Conservation (phyloP, 1,139 yeast species). For the Diutina siamensis region DNA sequence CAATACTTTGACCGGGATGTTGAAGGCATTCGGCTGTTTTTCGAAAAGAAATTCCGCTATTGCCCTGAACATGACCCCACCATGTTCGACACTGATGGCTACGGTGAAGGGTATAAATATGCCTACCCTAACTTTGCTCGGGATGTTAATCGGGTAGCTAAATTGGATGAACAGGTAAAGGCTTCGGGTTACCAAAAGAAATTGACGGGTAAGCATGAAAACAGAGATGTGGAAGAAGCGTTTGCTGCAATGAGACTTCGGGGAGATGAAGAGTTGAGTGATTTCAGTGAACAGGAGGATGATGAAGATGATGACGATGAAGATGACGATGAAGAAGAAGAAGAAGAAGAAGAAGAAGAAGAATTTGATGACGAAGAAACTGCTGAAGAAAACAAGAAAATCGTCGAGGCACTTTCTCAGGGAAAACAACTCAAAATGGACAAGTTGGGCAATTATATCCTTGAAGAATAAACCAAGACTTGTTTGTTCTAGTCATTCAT, state of each 20-base stretch:
- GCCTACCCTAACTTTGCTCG: constrained; percentile 73
- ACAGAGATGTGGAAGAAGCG: constrained; percentile 64
- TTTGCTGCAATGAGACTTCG: constrained; percentile 49
- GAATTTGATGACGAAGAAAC: constrained; percentile 18
- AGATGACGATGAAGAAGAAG: constrained; percentile 18
- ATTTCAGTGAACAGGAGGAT: constrained; percentile 20
- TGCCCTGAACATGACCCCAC: constrained; percentile 50
- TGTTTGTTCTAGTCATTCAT: not conserved
- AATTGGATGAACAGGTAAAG: constrained; percentile 70
- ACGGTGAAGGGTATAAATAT: constrained; percentile 65
- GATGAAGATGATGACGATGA: constrained; percentile 19
- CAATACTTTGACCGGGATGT: constrained; percentile 86
- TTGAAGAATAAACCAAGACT: constrained; percentile 22
- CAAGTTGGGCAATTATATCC: constrained; percentile 65
- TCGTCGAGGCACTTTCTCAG: constrained; percentile 51
- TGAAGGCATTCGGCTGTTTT: constrained; percentile 75
- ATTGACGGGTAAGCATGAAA: constrained; percentile 22
- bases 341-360: constrained; percentile 19
- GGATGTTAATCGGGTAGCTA: constrained; percentile 58
- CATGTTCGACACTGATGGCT: constrained; percentile 69
- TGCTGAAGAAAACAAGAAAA: constrained; percentile 59
- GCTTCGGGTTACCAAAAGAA: constrained; percentile 88
- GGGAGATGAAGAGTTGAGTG: constrained; percentile 19
- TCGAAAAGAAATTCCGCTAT: constrained; percentile 67
- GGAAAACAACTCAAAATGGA: constrained; percentile 66